Percentiles rank a stretch among this genome's conserved stretches.
phyloP scores from a whole-genome alignment of 2,329 filamentous ascomycete genomes.

The Fusarium concolor region DNA sequence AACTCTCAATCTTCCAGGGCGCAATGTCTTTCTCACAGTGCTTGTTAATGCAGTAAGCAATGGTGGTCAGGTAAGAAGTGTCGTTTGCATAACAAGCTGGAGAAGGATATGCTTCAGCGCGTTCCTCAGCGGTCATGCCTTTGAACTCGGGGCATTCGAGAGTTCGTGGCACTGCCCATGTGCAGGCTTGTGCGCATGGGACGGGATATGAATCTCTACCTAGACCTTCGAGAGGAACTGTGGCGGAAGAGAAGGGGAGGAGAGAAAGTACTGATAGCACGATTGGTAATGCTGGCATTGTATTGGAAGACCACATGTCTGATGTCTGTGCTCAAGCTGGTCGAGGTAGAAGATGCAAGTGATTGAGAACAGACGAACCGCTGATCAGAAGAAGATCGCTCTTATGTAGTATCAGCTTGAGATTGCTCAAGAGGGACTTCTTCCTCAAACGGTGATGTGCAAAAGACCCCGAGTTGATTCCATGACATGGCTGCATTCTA shows the following conservation, averaged over 20 bases:
- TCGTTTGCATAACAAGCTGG: constrained; percentile 30
- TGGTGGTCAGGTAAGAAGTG: constrained; percentile 31
- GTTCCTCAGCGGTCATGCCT: constrained; percentile 33
- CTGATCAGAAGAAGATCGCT: neutral
- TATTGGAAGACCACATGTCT: neutral
- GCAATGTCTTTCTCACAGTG: constrained; percentile 11
- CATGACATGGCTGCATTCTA: neutral
- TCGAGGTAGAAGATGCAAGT: too few relatives aligned
- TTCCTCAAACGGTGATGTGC: neutral
- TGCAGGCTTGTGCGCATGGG: constrained; percentile 32
- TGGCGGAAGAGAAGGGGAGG: neutral
- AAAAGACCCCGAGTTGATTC: neutral
- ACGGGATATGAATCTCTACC: constrained; percentile 20
- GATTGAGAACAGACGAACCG: fast-evolving
- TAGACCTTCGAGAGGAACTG: constrained; percentile 37
- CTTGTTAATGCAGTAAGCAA: constrained; percentile 37
- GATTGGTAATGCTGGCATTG: neutral
- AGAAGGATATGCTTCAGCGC: constrained; percentile 22
- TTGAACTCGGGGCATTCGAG: constrained; percentile 42
- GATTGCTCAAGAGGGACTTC: neutral
- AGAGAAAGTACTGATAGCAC: constrained; percentile 4
- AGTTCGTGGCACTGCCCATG: constrained; percentile 12
- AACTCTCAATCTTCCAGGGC: constrained; percentile 24
- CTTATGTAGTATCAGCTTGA: neutral
- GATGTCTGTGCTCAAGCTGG: neutral